Percentiles rank a stretch among this genome's conserved stretches.
Conservation (phyloP, 2,329 filamentous ascomycete genomes). For the Hypocrella siamensis region DNA sequence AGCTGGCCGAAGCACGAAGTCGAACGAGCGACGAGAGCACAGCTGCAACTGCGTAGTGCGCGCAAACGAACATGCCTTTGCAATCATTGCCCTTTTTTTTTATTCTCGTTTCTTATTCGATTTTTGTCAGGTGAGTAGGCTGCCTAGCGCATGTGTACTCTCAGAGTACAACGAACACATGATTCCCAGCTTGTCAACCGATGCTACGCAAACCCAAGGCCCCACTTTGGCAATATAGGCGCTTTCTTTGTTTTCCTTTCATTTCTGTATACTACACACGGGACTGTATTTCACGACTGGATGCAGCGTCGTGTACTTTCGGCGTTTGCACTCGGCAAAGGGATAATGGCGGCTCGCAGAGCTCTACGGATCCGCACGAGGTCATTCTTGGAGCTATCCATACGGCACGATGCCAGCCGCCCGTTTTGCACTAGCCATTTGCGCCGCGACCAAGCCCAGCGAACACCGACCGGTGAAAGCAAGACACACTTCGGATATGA, state of each 20-base stretch:
- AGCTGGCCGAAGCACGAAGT: not conserved
- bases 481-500: slow-evolving; percentile 87
- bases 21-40: not conserved
- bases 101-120: no score
- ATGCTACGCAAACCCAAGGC: no score
- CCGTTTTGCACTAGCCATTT: slow-evolving; percentile 13
- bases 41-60: not conserved
- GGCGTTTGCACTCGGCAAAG: not conserved
- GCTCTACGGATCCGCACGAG: slow-evolving; percentile 13
- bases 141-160: no score
- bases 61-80: no score
- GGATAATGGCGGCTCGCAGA: slow-evolving; percentile 13
- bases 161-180: no score
- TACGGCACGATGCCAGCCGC: slow-evolving; percentile 8
- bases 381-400: slow-evolving; percentile 8
- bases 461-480: slow-evolving; percentile 23
- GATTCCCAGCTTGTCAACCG: no score
- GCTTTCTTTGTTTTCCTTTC: no score
- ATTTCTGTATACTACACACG: not conserved
- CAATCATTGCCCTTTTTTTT: no score
- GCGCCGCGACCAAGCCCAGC: slow-evolving; percentile 5
- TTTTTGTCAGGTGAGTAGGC: no score
- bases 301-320: no score
- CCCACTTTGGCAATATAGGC: no score
- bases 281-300: no score